Conservation (phyloP, 2,329 filamentous ascomycete genomes). For the Penicillium sp. region DNA sequence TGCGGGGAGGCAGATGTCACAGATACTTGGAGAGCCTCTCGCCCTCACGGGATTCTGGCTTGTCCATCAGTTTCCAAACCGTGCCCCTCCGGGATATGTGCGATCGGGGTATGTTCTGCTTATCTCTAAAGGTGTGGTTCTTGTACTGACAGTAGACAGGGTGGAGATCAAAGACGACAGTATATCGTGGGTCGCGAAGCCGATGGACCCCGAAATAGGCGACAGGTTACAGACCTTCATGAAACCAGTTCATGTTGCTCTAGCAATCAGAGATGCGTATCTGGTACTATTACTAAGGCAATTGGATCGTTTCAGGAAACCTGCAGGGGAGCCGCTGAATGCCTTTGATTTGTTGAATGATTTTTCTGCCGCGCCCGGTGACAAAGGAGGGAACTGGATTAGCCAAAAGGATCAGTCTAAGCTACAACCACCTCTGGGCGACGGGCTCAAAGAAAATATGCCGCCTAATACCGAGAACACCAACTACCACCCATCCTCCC, state of each 20-base stretch:
- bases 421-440: slow-evolving; percentile 12
- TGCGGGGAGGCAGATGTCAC: slow-evolving; percentile 38
- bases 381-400: slow-evolving; percentile 14
- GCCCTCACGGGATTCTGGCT: slow-evolving; percentile 50
- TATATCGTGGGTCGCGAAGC: slow-evolving; percentile 23
- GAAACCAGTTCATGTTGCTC: slow-evolving; percentile 26
- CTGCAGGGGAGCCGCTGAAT: slow-evolving; percentile 10
- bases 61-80: slow-evolving; percentile 52
- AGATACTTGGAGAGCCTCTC: slow-evolving; percentile 43
- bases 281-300: slow-evolving; percentile 24
- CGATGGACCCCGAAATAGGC: slow-evolving; percentile 25
- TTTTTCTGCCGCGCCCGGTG: slow-evolving; percentile 9
- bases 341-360: slow-evolving; percentile 12
- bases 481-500: slow-evolving; percentile 21
- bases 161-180: slow-evolving; percentile 23
- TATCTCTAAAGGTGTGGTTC: neutral
- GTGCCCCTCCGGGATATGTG: slow-evolving; percentile 52
- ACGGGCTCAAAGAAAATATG: slow-evolving; percentile 12
- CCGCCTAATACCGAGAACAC: slow-evolving; percentile 12
- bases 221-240: slow-evolving; percentile 25
- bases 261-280: slow-evolving; percentile 30
- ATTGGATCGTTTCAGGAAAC: slow-evolving; percentile 19
- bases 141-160: slow-evolving; percentile 16
- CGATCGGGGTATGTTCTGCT: slow-evolving; percentile 48
- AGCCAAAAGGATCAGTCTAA: slow-evolving; percentile 14